phyloP scores from a whole-genome alignment of 1,139 yeast genomes.

The Barnettozyma hawaiiensis region DNA sequence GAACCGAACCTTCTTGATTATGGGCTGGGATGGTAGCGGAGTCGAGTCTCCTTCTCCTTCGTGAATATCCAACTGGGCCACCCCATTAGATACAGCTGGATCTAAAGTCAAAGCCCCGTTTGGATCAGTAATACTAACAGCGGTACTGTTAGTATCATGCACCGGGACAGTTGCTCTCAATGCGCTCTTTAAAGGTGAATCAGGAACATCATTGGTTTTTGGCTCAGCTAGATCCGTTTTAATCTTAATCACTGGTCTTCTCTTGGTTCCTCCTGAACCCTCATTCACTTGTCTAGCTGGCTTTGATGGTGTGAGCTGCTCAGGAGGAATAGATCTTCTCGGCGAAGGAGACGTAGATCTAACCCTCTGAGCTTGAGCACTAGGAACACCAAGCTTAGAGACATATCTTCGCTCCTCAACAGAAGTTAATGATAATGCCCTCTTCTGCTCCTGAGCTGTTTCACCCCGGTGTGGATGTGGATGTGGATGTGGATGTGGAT shows the following conservation, averaged over 20 bases:
- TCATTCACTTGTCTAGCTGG: not conserved
- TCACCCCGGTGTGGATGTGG: not conserved
- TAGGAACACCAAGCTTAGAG: conserved; percentile 1
- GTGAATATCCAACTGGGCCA: not conserved
- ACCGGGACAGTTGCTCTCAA: not conserved
- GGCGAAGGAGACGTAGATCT: conserved; percentile 12
- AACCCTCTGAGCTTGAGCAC: not conserved
- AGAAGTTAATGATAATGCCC: conserved; percentile 21
- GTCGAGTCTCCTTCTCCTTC: not conserved
- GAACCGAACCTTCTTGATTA: conserved; percentile 23
- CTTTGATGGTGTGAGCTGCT: not conserved
- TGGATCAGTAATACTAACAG: not conserved
- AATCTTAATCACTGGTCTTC: not conserved
- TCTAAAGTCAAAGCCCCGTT: not conserved
- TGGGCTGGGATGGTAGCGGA: conserved; percentile 1
- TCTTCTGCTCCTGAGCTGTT: conserved; percentile 12
- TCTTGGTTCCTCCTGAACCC: not conserved
- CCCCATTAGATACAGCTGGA: not conserved
- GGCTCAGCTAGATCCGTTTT: not conserved
- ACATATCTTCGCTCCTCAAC: conserved; percentile 7
- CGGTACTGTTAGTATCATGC: not conserved
- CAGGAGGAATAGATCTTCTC: not conserved
- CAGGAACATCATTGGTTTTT: not conserved
- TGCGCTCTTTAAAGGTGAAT: conserved; percentile 1
- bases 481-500: no score